These are phyloP conservation scores for Stephania japonica DNA, from an alignment of 164 flowering plant species.

Conservation along the genomic window DNA sequence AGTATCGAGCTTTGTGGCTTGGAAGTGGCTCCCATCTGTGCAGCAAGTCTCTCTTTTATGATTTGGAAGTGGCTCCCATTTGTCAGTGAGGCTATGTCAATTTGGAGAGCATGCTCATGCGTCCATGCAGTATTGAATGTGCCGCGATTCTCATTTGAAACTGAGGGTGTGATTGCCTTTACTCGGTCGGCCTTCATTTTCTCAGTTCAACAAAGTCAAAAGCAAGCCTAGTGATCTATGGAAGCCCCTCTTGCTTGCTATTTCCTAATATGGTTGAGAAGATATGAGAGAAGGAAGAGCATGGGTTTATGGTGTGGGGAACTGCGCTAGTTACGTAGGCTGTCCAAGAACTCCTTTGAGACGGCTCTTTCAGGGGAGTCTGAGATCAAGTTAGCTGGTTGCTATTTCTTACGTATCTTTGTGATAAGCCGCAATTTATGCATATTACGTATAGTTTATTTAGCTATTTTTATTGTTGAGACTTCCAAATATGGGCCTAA, in stretches of 20 bases:
- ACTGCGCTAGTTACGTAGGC: constrained; percentile 40
- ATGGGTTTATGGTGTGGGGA: constrained; percentile 48
- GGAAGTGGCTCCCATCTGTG: not conserved
- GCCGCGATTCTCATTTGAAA: constrained; percentile 44
- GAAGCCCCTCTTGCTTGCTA: constrained; percentile 68
- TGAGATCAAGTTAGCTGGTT: constrained; percentile 64
- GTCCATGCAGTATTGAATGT: constrained; percentile 54
- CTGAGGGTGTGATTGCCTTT: constrained; percentile 39
- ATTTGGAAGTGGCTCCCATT: constrained; percentile 30
- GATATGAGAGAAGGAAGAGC: constrained; percentile 38
- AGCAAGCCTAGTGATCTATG: constrained; percentile 53
- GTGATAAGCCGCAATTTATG: too few relatives aligned
- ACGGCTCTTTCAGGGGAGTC: constrained; percentile 35
- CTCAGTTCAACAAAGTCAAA: constrained; percentile 40
- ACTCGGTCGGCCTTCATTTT: constrained; percentile 48
- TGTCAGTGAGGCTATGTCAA: constrained; percentile 49
- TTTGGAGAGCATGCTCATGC: constrained; percentile 67
- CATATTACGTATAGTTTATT: too few relatives aligned
- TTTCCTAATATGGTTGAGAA: constrained; percentile 47
- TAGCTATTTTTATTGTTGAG: too few relatives aligned
- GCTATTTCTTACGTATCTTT: constrained; percentile 13
- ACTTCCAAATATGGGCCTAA: too few relatives aligned
- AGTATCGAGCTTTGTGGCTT: not conserved
- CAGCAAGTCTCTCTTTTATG: not conserved
- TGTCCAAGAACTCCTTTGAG: constrained; percentile 31